Evolutionary conservation across 495 filamentous ascomycete species (phyloP), one percentile per base, ranked within the genome.

Genomic region (Podospora conica): DNA sequence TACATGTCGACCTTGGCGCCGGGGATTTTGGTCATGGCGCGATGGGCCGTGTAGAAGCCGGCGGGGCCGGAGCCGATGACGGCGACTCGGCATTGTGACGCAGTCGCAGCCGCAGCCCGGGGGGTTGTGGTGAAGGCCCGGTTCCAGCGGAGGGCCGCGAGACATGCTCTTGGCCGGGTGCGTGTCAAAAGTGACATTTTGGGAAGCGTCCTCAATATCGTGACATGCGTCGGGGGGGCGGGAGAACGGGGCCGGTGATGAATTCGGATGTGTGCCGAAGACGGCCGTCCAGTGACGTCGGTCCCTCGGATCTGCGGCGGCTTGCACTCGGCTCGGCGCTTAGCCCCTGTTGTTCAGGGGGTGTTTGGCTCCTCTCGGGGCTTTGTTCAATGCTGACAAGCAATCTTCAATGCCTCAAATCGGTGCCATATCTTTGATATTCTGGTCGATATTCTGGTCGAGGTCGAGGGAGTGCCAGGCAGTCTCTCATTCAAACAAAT

Each of bases 21-120:
- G 15, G 85, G 79, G 15, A 93, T 82, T 67, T 87, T 92, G 24
- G 85, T 82, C 78, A 98, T 86, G 63, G 94, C 83, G 64, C 92
- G 84, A 68, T 93, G 91, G 4, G 95, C 89, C 6, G 96, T 90
- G 73, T 98, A 98, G 78, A 98, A 98, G 5, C 95, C 95, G 55
- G 96, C 95, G 6, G 95, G 95, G 0, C 95, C 95, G 40, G 96
- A 97, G 61, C 95, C 95, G 72, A 98, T 88, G 62, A 98, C 84
- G 69, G 93, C 95, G 68, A 98, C 82, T 40, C 90, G 88, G 65
- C 81, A 71, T 80, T 73, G 29, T 76, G 22, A 12, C 10, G 53
- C 25, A 29, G 29, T 1, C 8, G 61, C 9, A 3, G 33, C 9
- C 1, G 61, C 0, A 22, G 70, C 48, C 73, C 64, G 10, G 70